A percentile compares a stretch with the other conserved stretches of the same genome.
Evolutionary conservation across 2,329 filamentous ascomycete genomes (phyloP).

Genomic region (Ceratocystis cacaofunesta): DNA sequence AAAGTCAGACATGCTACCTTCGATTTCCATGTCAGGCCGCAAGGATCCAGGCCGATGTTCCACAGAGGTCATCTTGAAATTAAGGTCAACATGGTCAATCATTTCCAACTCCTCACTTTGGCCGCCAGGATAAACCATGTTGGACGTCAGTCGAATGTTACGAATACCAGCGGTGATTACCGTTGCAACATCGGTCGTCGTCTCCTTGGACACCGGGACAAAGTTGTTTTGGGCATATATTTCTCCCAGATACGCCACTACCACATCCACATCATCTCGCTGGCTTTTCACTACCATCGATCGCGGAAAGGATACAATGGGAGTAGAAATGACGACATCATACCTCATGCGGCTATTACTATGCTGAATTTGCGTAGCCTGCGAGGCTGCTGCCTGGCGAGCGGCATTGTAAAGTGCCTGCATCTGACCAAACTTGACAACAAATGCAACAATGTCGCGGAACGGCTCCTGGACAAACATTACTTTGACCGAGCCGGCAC

Average conservation of each 20-base stretch:
- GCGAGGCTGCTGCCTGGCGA: slow-evolving; percentile 80
- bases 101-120: slow-evolving; percentile 78
- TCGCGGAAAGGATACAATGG: slow-evolving; percentile 87
- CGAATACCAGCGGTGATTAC: slow-evolving; percentile 82
- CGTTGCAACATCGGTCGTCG: slow-evolving; percentile 55
- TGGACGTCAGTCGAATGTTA: slow-evolving; percentile 79
- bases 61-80: slow-evolving; percentile 80
- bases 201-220: slow-evolving; percentile 31
- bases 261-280: slow-evolving; percentile 62
- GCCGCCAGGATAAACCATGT: slow-evolving; percentile 63
- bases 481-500: slow-evolving; percentile 87
- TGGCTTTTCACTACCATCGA: slow-evolving; percentile 54
- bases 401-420: slow-evolving; percentile 97
- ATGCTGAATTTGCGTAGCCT: slow-evolving; percentile 86
- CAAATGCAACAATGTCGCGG: slow-evolving; percentile 92
- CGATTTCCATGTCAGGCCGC: slow-evolving; percentile 79
- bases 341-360: slow-evolving; percentile 84
- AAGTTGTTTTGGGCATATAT: slow-evolving; percentile 96
- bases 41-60: slow-evolving; percentile 67
- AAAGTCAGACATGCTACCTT: slow-evolving; percentile 83
- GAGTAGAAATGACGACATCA: slow-evolving; percentile 83
- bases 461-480: slow-evolving; percentile 97
- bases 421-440: slow-evolving; percentile 99
- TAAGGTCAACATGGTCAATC: slow-evolving; percentile 91
- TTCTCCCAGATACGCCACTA: slow-evolving; percentile 90